A percentile compares a stretch with the other conserved stretches of the same genome.
These are phyloP conservation scores for Suillus cothurnatus DNA, from an alignment of 768 basidiomycete species.

Conservation along the genomic window DNA sequence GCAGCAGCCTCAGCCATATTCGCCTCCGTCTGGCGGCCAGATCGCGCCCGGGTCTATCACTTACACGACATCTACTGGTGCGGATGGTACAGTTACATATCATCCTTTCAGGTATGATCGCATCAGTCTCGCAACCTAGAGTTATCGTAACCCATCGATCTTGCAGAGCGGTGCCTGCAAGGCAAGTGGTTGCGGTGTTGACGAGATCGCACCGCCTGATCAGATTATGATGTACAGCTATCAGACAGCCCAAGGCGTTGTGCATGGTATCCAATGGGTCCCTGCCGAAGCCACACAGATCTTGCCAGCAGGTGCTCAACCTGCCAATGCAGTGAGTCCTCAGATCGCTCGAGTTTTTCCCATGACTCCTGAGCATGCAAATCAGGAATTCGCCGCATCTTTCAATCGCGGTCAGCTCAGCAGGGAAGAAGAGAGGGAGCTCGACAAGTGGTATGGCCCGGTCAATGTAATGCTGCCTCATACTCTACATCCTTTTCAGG, in stretches of 20 bases:
- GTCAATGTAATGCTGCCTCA: conserved; percentile 1
- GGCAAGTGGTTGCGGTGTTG: conserved; percentile 42
- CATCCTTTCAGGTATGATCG: conserved; percentile 71
- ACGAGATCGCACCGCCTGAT: conserved; percentile 12
- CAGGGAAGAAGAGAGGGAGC: conserved; percentile 41
- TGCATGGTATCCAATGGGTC: conserved; percentile 65
- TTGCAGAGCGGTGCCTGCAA: conserved; percentile 69
- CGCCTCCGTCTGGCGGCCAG: conserved; percentile 38
- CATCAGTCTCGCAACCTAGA: conserved; percentile 7
- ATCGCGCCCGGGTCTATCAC: conserved; percentile 71
- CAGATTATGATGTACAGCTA: conserved; percentile 51
- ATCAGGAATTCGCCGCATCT: conserved; percentile 60
- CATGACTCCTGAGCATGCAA: conserved; percentile 4
- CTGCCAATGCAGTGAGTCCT: conserved; percentile 53
- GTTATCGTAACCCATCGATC: conserved; percentile 14
- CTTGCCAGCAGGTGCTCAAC: conserved; percentile 59
- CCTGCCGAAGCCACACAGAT: conserved; percentile 70
- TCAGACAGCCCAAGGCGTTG: conserved; percentile 66
- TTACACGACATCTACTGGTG: conserved; percentile 64
- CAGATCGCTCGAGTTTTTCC: background rate
- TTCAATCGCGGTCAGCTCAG: conserved; percentile 50
- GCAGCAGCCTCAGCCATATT: conserved; percentile 32
- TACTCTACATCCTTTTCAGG: conserved; percentile 34
- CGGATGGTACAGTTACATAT: conserved; percentile 66
- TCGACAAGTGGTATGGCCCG: conserved; percentile 47